Base-by-base conservation (phyloP, 345 rosid genomes). In the Odontarrhena argentea region DNA sequence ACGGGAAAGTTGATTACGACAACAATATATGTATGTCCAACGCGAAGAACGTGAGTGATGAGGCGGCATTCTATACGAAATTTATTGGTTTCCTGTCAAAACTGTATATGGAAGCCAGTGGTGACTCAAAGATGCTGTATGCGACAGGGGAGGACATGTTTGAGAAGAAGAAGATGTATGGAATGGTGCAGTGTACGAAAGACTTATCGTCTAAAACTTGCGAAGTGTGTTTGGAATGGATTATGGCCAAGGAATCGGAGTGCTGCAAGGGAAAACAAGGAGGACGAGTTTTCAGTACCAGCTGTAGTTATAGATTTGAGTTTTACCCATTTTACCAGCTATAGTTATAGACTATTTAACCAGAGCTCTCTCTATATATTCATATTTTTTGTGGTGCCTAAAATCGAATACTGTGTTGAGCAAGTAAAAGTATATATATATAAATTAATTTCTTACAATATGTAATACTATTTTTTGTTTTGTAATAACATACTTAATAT, bases 111-210 rank as follows among this genome's bases (percentile, higher is more conserved):
- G 6, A 32, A 49, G 68, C 68, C 52, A 32, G 2, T 55, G 30
- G 80, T 15, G 76, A 77, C 0, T 37, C 43, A 3, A 42, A 8
- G 15, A 72, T 5, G 82, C 65, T 77, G 63, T 68, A 60, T 74
- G 59, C 13, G 11, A 10, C 11, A 67, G 78, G 43, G 80, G 72
- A 35, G 82, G 48, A 11, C 68, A 46, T 52, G 74, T 63, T 34
- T 1, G 54, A 30, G 44, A 38, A 13, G 10, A 9, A 47, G 6
- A 63, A 9, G 75, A 46, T 84, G 3, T 82, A 82, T 40, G 88
- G 86, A 41, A 47, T 84, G 77, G 76, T 75, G 25, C 85, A 84
- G 46, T 86, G 91, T 51, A 78, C 81, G 0, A 63, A 84, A 53
- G 88, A 83, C 18, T 2, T 86, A 26, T 59, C 79, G 9, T 7